phyloP scores from a whole-genome alignment of 169 alveolate genomes.

The Cryptosporidium meleagridis region DNA sequence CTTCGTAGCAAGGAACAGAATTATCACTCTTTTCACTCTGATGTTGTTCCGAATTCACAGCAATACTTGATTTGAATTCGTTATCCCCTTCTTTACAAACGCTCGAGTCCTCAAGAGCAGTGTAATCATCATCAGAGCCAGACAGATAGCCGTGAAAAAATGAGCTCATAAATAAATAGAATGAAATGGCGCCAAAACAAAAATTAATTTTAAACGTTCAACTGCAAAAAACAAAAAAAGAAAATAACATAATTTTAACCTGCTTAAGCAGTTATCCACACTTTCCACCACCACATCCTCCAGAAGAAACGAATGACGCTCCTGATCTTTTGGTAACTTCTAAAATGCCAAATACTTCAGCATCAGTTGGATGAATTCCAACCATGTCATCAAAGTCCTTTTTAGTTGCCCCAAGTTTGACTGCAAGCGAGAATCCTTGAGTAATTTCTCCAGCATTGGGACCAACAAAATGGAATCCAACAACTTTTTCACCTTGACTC shows the following conservation, averaged over 20 bases:
- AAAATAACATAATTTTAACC: not conserved
- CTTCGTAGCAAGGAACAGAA: not conserved
- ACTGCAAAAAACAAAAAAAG: not conserved
- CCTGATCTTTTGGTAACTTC: constrained; percentile 88
- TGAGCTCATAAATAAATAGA: not conserved
- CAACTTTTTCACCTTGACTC: constrained; percentile 89
- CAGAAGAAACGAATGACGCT: constrained; percentile 88
- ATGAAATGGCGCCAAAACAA: not conserved
- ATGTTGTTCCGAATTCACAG: not conserved
- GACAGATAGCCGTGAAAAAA: constrained; percentile 3
- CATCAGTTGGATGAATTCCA: constrained; percentile 98
- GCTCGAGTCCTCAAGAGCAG: not conserved
- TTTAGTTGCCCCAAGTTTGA: constrained; percentile 93
- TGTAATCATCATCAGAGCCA: not conserved
- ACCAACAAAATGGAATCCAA: constrained; percentile 97
- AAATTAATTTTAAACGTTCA: not conserved
- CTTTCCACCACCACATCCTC: constrained; percentile 96
- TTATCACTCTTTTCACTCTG: not conserved
- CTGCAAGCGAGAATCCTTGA: constrained; percentile 95
- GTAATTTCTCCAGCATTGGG: constrained; percentile 99
- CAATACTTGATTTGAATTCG: not conserved
- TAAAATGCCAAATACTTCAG: constrained; percentile 91
- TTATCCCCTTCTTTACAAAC: not conserved
- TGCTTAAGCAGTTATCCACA: constrained; percentile 83
- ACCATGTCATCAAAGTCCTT: constrained; percentile 89